Conservation (phyloP, 306 rosid species). For the Malus sieversii region DNA sequence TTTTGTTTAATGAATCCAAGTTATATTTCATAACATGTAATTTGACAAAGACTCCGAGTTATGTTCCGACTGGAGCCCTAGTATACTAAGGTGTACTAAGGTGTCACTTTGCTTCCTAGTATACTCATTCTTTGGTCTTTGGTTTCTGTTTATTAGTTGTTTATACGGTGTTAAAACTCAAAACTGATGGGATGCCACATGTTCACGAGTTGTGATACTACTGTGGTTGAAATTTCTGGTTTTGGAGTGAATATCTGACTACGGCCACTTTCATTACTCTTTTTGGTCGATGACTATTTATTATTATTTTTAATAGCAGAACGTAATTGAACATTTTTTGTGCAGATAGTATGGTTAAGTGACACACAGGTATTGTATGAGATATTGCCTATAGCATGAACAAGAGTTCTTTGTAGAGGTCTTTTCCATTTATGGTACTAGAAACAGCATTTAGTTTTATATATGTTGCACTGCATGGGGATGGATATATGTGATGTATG, state of each 20-base stretch:
- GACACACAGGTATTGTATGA: neutral
- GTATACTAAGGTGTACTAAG: too few species aligned
- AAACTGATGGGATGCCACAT: neutral
- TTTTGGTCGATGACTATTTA: neutral
- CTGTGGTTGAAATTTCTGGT: neutral
- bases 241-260: neutral
- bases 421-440: neutral
- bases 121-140: neutral
- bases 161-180: neutral
- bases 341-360: neutral
- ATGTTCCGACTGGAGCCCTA: neutral
- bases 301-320: neutral
- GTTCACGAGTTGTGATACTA: neutral
- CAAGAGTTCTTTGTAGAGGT: neutral
- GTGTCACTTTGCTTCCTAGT: neutral
- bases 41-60: neutral
- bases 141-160: neutral
- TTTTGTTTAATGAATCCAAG: neutral
- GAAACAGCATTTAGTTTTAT: neutral
- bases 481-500: neutral
- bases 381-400: neutral
- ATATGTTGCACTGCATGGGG: neutral
- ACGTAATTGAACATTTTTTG: neutral
- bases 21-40: neutral
- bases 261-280: neutral